Evolutionary conservation across 768 basidiomycete species (phyloP).

Genomic region (Dioszegia crocea): DNA sequence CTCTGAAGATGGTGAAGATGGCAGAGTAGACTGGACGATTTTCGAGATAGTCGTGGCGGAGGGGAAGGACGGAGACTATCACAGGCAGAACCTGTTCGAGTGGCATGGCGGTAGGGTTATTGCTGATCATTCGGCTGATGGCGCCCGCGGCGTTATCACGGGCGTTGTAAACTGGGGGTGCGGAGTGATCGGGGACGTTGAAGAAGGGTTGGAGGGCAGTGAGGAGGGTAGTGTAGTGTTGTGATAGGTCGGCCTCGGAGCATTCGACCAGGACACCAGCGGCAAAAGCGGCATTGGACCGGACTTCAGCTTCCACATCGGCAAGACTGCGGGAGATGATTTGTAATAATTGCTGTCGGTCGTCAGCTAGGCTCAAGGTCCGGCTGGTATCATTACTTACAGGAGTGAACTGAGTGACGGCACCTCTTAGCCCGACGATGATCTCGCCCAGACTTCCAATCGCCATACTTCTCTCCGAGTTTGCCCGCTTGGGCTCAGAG

Average conservation of each 20-base stretch:
- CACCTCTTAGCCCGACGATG: conserved; percentile 81
- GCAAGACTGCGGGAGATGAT: conserved; percentile 77
- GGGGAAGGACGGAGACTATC: conserved; percentile 73
- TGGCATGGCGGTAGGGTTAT: conserved; percentile 72
- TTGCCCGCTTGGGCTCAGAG: conserved; percentile 79
- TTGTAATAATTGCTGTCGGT: conserved; percentile 62
- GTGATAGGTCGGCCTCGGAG: conserved; percentile 71
- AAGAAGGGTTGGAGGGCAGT: conserved; percentile 77
- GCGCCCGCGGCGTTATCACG: conserved; percentile 96
- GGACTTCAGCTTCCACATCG: conserved; percentile 85
- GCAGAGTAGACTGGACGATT: conserved; percentile 84
- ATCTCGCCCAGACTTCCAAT: conserved; percentile 94
- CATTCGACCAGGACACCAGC: conserved; percentile 85
- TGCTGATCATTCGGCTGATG: conserved; percentile 77
- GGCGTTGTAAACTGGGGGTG: conserved; percentile 70
- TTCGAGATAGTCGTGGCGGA: conserved; percentile 83
- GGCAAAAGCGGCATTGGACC: conserved; percentile 94
- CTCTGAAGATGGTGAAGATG: conserved; percentile 79
- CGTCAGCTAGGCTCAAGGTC: background rate
- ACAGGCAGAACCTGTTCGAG: conserved; percentile 68
- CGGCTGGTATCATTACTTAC: conserved; percentile 32
- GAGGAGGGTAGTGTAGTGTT: conserved; percentile 75
- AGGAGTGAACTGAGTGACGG: conserved; percentile 75
- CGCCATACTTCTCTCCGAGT: conserved; percentile 86
- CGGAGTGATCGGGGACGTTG: conserved; percentile 60